These are phyloP conservation scores for Karstenula rhodostoma DNA, from an alignment of 2,329 filamentous ascomycete species.

Conservation along the genomic window DNA sequence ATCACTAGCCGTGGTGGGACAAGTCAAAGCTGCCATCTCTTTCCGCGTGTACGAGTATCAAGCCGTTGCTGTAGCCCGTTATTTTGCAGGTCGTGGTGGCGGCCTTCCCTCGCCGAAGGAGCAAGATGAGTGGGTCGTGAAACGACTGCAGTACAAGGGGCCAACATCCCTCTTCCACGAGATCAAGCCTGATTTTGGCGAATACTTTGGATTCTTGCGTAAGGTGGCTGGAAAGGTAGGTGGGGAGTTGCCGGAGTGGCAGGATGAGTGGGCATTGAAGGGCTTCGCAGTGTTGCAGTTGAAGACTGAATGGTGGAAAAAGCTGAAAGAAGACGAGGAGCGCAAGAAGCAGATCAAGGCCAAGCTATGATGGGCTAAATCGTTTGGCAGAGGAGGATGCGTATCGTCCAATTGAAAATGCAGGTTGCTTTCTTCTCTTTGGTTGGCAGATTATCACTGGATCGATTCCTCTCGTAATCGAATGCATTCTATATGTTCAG, in stretches of 20 bases:
- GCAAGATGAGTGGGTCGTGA: slow-evolving; percentile 19
- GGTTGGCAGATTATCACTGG: too few species aligned
- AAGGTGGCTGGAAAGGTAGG: slow-evolving; percentile 20
- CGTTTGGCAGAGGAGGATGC: too few species aligned
- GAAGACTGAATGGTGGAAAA: slow-evolving; percentile 21
- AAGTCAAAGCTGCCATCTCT: slow-evolving; percentile 20
- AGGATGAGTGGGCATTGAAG: slow-evolving; percentile 21
- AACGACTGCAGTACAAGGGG: slow-evolving; percentile 17
- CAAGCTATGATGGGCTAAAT: slow-evolving; percentile 14
- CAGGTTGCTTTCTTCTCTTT: too few species aligned
- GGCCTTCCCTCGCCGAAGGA: slow-evolving; percentile 15
- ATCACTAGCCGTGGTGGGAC: slow-evolving; percentile 18
- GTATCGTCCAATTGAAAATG: too few species aligned
- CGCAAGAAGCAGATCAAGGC: slow-evolving; percentile 4
- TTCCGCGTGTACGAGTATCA: slow-evolving; percentile 28
- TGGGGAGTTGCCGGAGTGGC: slow-evolving; percentile 21
- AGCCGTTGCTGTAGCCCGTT: slow-evolving; percentile 25
- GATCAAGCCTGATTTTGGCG: slow-evolving; percentile 24
- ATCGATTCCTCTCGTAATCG: too few species aligned
- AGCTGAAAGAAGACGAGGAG: slow-evolving; percentile 10
- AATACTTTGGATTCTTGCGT: slow-evolving; percentile 22
- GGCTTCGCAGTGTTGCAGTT: slow-evolving; percentile 20
- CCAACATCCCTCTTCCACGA: slow-evolving; percentile 20
- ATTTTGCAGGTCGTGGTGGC: slow-evolving; percentile 17
- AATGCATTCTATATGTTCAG: background rate